Conservation (phyloP, 2,329 filamentous ascomycete species). For the Fusarium pseudoanthophilum region DNA sequence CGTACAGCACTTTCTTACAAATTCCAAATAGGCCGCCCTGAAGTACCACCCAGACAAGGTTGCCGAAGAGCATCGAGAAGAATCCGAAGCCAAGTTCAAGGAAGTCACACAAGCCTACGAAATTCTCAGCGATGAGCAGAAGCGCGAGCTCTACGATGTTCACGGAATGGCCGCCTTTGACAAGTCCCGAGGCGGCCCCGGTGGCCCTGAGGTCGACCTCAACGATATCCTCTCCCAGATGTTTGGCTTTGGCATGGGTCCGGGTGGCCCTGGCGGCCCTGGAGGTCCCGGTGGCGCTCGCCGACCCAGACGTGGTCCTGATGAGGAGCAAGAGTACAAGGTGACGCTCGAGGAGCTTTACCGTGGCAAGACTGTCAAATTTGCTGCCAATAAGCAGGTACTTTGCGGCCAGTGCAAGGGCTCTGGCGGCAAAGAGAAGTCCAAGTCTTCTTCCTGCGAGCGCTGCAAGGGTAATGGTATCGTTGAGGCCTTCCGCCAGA, state of each 20-base stretch:
- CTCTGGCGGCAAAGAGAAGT: conserved; percentile 89
- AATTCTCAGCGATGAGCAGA: conserved; percentile 95
- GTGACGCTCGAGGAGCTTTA: conserved; percentile 95
- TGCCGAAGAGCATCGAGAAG: conserved; percentile 82
- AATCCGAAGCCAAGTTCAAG: conserved; percentile 94
- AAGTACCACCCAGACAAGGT: conserved; percentile 97
- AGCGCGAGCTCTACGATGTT: conserved; percentile 89
- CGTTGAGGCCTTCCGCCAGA: conserved; percentile 80
- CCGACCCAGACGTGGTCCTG: conserved; percentile 76
- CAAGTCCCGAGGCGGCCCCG: conserved; percentile 72
- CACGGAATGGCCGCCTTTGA: conserved; percentile 98
- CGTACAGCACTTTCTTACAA: conserved; percentile 21
- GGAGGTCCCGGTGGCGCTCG: conserved; percentile 65
- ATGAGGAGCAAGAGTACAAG: conserved; percentile 91
- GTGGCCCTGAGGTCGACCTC: conserved; percentile 79
- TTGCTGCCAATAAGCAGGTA: conserved; percentile 93
- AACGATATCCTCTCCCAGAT: conserved; percentile 95
- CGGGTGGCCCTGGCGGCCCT: conserved; percentile 56
- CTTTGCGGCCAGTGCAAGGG: conserved; percentile 90
- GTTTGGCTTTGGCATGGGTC: conserved; percentile 81
- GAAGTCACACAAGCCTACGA: conserved; percentile 94
- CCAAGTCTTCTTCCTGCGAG: conserved; percentile 83
- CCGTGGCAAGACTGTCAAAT: conserved; percentile 98
- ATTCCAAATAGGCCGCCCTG: conserved; percentile 74
- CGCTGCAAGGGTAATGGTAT: conserved; percentile 84